Evolutionary conservation across 441 rosid species (phyloP).

Genomic region (Hura crepitans): DNA sequence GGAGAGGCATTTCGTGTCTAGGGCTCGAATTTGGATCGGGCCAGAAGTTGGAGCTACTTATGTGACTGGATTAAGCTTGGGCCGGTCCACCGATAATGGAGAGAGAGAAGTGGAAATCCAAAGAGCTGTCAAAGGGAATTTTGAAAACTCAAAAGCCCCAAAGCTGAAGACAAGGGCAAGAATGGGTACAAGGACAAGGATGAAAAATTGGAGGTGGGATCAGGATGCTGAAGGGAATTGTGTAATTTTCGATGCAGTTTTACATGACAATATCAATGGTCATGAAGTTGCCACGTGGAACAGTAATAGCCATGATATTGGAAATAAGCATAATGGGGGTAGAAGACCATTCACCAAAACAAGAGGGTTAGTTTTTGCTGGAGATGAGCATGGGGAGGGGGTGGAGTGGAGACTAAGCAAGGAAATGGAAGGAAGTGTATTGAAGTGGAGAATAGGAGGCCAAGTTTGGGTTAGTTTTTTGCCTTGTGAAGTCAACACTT

Average conservation of each 20-base stretch:
- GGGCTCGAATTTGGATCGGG: conserved; percentile 70
- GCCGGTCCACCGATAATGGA: conserved; percentile 48
- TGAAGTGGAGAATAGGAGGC: conserved; percentile 88
- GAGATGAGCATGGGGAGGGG: conserved; percentile 63
- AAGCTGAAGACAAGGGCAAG: conserved; percentile 50
- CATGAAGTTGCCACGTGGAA: conserved; percentile 38
- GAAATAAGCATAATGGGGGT: conserved; percentile 27
- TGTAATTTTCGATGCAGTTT: conserved; percentile 59
- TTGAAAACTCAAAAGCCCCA: conserved; percentile 40
- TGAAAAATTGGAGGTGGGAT: conserved; percentile 75
- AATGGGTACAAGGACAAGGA: conserved; percentile 46
- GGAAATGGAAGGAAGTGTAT: conserved; percentile 88
- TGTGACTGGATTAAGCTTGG: conserved; percentile 48
- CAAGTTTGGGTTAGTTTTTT: conserved; percentile 68
- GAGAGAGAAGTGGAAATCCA: conserved; percentile 47
- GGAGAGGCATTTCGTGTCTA: conserved; percentile 60
- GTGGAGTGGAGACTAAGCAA: conserved; percentile 74
- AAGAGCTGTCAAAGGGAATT: conserved; percentile 34
- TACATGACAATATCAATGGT: conserved; percentile 49
- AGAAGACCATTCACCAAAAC: conserved; percentile 54
- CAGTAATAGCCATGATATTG: conserved; percentile 10
- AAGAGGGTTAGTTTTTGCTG: conserved; percentile 69
- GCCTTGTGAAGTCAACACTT: conserved; percentile 49
- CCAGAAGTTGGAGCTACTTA: conserved; percentile 76
- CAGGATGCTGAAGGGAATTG: conserved; percentile 80